Evolutionary conservation across 345 rosid species (phyloP), one percentile per base, ranked within the genome.

Genomic region (Hirschfeldia incana): DNA sequence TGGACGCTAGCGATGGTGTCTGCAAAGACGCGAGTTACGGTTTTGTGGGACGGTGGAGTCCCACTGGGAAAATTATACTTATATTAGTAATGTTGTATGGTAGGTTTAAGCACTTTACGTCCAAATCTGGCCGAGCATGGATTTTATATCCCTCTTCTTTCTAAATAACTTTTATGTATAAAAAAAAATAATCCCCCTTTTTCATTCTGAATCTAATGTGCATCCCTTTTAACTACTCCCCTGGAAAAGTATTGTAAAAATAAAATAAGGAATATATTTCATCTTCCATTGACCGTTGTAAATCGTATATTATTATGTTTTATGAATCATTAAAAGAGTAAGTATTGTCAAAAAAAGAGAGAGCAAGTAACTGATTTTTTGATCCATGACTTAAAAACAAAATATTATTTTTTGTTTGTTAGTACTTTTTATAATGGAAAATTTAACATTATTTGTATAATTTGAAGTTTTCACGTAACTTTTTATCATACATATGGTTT

Each of bases 21-120:
- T 51, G 57, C 57, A 51, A 51, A 13, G 57, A 51, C 57, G 57
- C 57, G 57, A 51, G 57, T 51, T 51, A 51, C 27, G 94, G 93
- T 0, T 84, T 90, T 0, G 87, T 10, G 0, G 97, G 93, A 68
- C 74, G 78, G 71, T 88, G 94, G 94, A 90, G 91, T 76, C 66
- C 44, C 3, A 0, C 3, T 0, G 93, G 88, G 8, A 92, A 92
- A 61, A 0, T 78, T 6, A 57, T 88, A 49, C 85, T 90, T 28
- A 85, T 87, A 28, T 0, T 86, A 16, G 89, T 90, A 34, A 92
- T 90, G 91, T 73, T 90, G 13, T 86, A 81, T 51, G 94, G 93
- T 59, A 87, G 87, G 74, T 80, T 90, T 10, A 90, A 88, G 78
- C 72, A 75, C 7, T 92, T 83, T 80, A 49, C 44, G 29, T 4